These are phyloP conservation scores for Trametes sp. DNA, from an alignment of 1,284 basidiomycete species.

Conservation along the genomic window DNA sequence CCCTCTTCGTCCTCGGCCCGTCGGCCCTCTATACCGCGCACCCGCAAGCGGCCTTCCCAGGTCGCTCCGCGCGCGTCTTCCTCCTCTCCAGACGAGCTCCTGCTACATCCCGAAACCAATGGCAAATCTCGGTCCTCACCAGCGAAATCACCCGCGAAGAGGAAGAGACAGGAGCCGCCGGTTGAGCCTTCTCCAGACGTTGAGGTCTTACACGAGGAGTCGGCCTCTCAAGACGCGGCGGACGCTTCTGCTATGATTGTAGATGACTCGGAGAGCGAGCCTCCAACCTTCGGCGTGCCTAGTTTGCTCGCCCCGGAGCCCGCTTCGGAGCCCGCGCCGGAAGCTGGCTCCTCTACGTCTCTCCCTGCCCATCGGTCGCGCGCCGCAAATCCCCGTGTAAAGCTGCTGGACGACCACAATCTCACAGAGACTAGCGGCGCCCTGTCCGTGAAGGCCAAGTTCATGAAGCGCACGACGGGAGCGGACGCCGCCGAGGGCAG, in stretches of 20 bases:
- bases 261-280: conserved; percentile 14
- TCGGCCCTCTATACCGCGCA: conserved; percentile 20
- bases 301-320: conserved; percentile 10
- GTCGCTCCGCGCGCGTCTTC: conserved; percentile 3
- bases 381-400: conserved; percentile 59
- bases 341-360: not conserved
- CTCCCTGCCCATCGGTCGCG: conserved; percentile 55
- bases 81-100: conserved; percentile 29
- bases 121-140: conserved; percentile 3
- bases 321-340: conserved; percentile 40
- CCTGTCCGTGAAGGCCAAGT: conserved; percentile 56
- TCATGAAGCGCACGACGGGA: conserved; percentile 34
- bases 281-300: conserved; percentile 16
- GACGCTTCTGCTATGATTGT: conserved; percentile 16
- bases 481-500: not conserved
- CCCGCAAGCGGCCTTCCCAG: conserved; percentile 6
- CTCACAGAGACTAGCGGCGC: conserved; percentile 42
- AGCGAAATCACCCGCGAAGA: no score
- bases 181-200: not conserved
- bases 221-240: not conserved
- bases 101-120: conserved; percentile 9
- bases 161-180: not conserved
- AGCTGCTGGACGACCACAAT: conserved; percentile 52
- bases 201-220: not conserved
- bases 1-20: conserved; percentile 9